A percentile compares a stretch with the other conserved stretches of the same genome.
These are phyloP conservation scores for Heliamphora exappendiculata DNA, from an alignment of 148 eudicot species.

Conservation along the genomic window DNA sequence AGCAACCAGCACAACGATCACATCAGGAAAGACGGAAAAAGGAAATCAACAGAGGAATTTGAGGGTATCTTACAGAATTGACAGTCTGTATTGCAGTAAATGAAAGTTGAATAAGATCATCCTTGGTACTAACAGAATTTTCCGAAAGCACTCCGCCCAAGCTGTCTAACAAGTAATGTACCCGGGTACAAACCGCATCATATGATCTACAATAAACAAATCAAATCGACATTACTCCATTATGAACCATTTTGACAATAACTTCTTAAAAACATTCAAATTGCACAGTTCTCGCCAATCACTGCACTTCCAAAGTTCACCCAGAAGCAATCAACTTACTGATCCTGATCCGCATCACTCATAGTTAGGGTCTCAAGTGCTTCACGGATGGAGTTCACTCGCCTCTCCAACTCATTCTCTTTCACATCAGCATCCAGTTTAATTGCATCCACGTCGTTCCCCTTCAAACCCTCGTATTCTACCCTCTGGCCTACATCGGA, in stretches of 20 bases:
- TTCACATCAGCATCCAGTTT: conserved; percentile 21
- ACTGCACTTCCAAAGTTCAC: not conserved
- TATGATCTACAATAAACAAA: conserved; percentile 47
- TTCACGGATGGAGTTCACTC: conserved; percentile 46
- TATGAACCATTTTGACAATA: not conserved
- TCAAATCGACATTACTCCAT: conserved; percentile 11
- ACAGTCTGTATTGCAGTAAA: conserved; percentile 49
- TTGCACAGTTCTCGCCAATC: not conserved
- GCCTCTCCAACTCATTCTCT: conserved; percentile 40
- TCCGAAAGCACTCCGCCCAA: conserved; percentile 44
- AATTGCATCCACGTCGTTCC: conserved; percentile 12
- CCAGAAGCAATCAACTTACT: conserved; percentile 40
- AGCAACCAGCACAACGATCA: not conserved
- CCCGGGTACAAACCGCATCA: conserved; percentile 45
- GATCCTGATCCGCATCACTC: conserved; percentile 46
- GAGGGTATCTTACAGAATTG: conserved; percentile 48
- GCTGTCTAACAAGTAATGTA: conserved; percentile 39
- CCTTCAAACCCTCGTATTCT: conserved; percentile 7
- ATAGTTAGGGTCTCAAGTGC: conserved; percentile 45
- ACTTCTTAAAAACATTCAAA: not conserved
- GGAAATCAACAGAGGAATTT: not conserved
- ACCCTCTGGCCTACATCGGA: conserved; percentile 21
- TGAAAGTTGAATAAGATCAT: conserved; percentile 47
- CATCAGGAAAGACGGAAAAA: not conserved
- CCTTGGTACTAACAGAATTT: conserved; percentile 40